phyloP scores from a whole-genome alignment of 257 asterid genomes.

The Mentha longifolia region DNA sequence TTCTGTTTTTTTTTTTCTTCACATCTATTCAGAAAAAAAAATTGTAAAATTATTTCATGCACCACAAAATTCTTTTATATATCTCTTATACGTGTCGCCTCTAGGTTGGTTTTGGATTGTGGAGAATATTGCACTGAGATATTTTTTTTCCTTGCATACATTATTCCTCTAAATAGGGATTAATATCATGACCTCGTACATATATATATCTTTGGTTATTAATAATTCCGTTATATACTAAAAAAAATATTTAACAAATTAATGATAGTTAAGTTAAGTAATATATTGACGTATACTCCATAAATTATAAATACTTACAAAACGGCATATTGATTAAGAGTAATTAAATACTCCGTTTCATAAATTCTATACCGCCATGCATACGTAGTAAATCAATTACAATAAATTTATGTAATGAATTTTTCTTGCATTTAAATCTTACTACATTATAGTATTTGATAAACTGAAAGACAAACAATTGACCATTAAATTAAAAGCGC shows the following conservation, averaged over 20 bases:
- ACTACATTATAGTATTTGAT: neutral
- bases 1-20: neutral
- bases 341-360: neutral
- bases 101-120: conserved; percentile 6
- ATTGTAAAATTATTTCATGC: conserved; percentile 11
- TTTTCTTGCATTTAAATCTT: neutral
- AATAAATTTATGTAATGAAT: neutral
- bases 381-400: neutral
- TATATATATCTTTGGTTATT: neutral
- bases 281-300: neutral
- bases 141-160: neutral
- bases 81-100: conserved; percentile 31
- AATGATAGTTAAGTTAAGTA: no score
- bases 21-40: neutral
- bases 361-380: neutral
- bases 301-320: neutral
- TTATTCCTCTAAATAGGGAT: neutral
- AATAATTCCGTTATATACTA: neutral
- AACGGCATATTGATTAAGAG: neutral
- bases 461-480: neutral
- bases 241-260: no score
- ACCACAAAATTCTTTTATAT: conserved; percentile 23
- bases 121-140: conserved; percentile 18
- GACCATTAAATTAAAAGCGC: neutral
- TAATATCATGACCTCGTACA: neutral